phyloP scores from a whole-genome alignment of 768 basidiomycete species.

The Lactarius psammicola region DNA sequence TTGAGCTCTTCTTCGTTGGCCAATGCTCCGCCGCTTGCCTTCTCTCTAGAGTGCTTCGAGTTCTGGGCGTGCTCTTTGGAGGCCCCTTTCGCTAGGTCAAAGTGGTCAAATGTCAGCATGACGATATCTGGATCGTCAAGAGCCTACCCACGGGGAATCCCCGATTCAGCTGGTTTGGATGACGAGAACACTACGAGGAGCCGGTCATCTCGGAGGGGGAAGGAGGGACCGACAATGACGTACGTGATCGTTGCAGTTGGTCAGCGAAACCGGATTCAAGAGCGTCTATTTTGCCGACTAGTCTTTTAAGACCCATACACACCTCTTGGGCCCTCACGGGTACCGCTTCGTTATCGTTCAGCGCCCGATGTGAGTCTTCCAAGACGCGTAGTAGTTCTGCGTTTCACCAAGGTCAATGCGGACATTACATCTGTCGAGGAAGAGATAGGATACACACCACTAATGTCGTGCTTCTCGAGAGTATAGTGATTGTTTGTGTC shows the following conservation, averaged over 20 bases:
- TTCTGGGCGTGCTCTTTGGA: slow-evolving; percentile 67
- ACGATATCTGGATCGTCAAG: not conserved
- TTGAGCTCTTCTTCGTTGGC: too few species aligned
- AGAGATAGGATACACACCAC: slow-evolving; percentile 48
- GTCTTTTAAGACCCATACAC: slow-evolving; percentile 59
- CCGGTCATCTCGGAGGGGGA: slow-evolving; percentile 13
- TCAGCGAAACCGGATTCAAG: slow-evolving; percentile 79
- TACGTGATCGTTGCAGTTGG: slow-evolving; percentile 78
- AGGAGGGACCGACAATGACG: slow-evolving; percentile 31
- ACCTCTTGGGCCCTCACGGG: slow-evolving; percentile 59
- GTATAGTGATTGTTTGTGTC: slow-evolving; percentile 54
- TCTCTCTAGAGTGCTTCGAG: too few species aligned
- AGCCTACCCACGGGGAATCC: slow-evolving; percentile 61
- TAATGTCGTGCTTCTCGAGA: slow-evolving; percentile 65
- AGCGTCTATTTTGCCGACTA: slow-evolving; percentile 73
- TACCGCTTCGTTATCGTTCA: slow-evolving; percentile 42
- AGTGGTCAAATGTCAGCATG: not conserved
- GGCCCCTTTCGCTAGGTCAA: slow-evolving; percentile 71
- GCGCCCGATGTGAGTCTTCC: slow-evolving; percentile 58
- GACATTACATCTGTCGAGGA: not conserved
- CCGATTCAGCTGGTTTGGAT: slow-evolving; percentile 62
- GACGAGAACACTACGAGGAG: slow-evolving; percentile 61
- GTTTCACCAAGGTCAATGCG: not conserved
- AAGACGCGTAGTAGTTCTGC: slow-evolving; percentile 60
- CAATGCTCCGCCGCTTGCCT: too few species aligned